These are phyloP conservation scores for Verticillium zaregamsianum DNA, from an alignment of 2,329 filamentous ascomycete genomes.

Conservation along the genomic window DNA sequence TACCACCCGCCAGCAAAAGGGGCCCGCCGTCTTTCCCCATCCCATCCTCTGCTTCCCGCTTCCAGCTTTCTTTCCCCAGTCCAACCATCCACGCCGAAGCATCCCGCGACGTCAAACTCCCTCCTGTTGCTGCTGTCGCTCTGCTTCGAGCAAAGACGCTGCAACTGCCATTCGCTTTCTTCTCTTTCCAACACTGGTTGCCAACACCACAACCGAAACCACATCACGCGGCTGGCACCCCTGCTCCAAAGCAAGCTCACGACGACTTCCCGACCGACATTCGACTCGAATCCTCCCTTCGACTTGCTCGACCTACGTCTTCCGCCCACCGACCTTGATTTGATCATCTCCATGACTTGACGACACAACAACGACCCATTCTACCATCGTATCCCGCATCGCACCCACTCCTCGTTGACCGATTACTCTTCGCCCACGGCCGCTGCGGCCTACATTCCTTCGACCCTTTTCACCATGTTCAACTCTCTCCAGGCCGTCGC, in stretches of 20 bases:
- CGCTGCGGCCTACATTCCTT: not conserved
- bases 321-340: not conserved
- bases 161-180: not conserved
- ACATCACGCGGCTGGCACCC: not conserved
- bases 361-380: not conserved
- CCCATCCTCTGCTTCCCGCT: not conserved
- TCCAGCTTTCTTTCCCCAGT: not conserved
- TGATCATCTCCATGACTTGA: not conserved
- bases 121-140: not conserved
- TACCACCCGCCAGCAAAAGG: not conserved
- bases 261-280: not conserved
- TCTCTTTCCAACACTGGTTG: not conserved
- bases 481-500: constrained; percentile 7
- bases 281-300: not conserved
- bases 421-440: not conserved
- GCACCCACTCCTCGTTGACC: not conserved
- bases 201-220: not conserved
- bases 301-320: not conserved
- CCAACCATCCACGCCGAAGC: not conserved
- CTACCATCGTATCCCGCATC: not conserved
- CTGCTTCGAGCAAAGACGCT: not conserved
- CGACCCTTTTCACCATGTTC: constrained; percentile 8
- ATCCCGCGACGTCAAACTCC: not conserved
- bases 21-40: not conserved
- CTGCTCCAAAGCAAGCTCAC: not conserved